Percentiles rank a stretch among this genome's conserved stretches.
Evolutionary conservation across 176 grass and related monocot species (phyloP).

Genomic region (Areca catechu): DNA sequence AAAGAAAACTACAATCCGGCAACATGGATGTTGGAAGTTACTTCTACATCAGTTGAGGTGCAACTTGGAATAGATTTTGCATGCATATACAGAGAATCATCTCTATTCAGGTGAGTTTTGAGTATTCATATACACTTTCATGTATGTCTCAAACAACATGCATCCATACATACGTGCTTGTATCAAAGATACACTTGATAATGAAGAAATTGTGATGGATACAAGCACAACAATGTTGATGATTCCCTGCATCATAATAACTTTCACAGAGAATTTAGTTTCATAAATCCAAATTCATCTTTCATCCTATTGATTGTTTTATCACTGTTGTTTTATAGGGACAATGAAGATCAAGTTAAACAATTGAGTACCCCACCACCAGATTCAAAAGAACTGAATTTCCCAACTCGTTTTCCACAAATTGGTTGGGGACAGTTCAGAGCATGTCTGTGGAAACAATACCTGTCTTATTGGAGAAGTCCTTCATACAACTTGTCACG

Average conservation of each 20-base stretch:
- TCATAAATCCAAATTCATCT: no score
- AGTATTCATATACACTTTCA: background rate
- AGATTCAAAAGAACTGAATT: conserved; percentile 35
- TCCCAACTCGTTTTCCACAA: conserved; percentile 47
- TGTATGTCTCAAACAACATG: no score
- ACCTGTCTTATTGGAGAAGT: conserved; percentile 71
- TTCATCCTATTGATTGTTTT: no score
- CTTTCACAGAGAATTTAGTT: no score
- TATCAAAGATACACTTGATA: no score
- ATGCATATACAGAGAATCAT: conserved; percentile 49
- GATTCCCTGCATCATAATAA: no score
- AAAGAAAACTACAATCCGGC: conserved; percentile 72
- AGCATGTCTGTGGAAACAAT: conserved; percentile 81
- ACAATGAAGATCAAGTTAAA: conserved; percentile 35
- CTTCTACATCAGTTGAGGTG: conserved; percentile 43
- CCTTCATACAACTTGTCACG: conserved; percentile 65
- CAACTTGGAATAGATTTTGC: conserved; percentile 54
- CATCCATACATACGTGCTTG: no score
- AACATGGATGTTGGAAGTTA: conserved; percentile 81
- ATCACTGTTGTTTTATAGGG: conserved; percentile 32
- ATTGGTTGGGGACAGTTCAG: conserved; percentile 50
- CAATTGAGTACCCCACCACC: conserved; percentile 30
- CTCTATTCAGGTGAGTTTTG: conserved; percentile 35
- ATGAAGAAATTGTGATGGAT: no score
- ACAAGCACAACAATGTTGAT: no score